Evolutionary conservation across 805 yeast species (phyloP).

Genomic region (Cyberlindnera bimundalis): DNA sequence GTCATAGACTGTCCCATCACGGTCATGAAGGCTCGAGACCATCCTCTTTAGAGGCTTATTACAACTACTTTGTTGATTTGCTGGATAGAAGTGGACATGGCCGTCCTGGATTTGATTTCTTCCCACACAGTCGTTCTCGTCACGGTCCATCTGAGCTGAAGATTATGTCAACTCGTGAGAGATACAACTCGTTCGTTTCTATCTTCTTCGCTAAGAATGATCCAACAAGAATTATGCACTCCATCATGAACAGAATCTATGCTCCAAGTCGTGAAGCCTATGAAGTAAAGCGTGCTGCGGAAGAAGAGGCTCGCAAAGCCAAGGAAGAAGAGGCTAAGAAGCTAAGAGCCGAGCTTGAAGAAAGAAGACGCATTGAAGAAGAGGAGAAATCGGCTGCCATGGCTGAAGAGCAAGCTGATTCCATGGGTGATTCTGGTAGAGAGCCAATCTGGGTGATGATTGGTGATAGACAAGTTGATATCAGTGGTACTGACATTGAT

Average conservation of each 20-base stretch:
- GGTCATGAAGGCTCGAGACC: not conserved
- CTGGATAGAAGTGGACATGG: conserved; percentile 9
- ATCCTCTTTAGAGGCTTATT: conserved; percentile 8
- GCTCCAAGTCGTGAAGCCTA: conserved; percentile 44
- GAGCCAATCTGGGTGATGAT: conserved; percentile 68
- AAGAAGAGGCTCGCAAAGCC: conserved; percentile 10
- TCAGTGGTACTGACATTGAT: conserved; percentile 87
- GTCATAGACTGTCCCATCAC: conserved; percentile 2
- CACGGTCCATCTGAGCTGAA: conserved; percentile 12
- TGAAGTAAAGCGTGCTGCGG: conserved; percentile 20
- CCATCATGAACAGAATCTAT: conserved; percentile 45
- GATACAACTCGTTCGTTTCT: conserved; percentile 63
- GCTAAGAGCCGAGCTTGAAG: conserved; percentile 29
- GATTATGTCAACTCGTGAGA: conserved; percentile 48
- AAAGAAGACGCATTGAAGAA: conserved; percentile 24
- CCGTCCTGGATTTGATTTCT: conserved; percentile 5
- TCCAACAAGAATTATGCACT: conserved; percentile 35
- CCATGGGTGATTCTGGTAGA: conserved; percentile 20
- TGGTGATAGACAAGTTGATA: conserved; percentile 77
- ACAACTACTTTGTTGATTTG: conserved; percentile 13
- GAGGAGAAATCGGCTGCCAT: conserved; percentile 16
- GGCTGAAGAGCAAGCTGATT: conserved; percentile 11
- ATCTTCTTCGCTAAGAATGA: conserved; percentile 47
- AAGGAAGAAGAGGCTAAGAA: conserved; percentile 28
- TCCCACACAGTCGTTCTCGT: conserved; percentile 8